These are phyloP conservation scores for Penicillium angulare DNA, from an alignment of 495 filamentous ascomycete genomes.

Conservation along the genomic window DNA sequence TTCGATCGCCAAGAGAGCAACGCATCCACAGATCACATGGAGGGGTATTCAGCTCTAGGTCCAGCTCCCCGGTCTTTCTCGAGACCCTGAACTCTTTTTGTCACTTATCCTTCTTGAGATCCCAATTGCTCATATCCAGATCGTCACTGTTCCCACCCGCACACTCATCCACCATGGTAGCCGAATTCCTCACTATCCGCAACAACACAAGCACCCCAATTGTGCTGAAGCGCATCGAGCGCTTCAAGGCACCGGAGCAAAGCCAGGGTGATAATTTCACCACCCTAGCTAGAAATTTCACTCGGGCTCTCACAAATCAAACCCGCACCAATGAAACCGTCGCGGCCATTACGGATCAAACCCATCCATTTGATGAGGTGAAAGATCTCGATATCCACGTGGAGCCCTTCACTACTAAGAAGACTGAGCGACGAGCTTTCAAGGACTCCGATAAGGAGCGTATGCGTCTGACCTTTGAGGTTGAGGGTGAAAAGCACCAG, in stretches of 20 bases:
- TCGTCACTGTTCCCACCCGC: neutral
- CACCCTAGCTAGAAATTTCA: slow-evolving; percentile 51
- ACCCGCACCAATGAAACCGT: slow-evolving; percentile 39
- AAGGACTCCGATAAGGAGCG: slow-evolving; percentile 49
- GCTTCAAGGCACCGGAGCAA: slow-evolving; percentile 54
- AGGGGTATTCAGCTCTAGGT: slow-evolving; percentile 15
- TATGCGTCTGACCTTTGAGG: slow-evolving; percentile 62
- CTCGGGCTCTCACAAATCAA: slow-evolving; percentile 43
- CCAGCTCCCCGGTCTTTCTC: neutral
- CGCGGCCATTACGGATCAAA: slow-evolving; percentile 47
- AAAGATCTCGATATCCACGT: slow-evolving; percentile 56
- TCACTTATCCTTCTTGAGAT: no score
- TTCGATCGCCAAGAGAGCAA: slow-evolving; percentile 11
- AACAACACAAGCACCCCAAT: slow-evolving; percentile 79
- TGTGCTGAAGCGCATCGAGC: slow-evolving; percentile 71
- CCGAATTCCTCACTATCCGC: slow-evolving; percentile 67
- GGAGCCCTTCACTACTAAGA: slow-evolving; percentile 54
- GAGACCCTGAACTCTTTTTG: neutral
- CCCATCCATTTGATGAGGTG: slow-evolving; percentile 49
- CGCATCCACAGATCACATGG: slow-evolving; percentile 12
- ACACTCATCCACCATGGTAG: slow-evolving; percentile 33
- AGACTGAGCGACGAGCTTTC: slow-evolving; percentile 52
- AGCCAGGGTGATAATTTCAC: slow-evolving; percentile 45
- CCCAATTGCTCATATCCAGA: neutral
- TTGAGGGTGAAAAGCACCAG: slow-evolving; percentile 57